Base-by-base conservation (phyloP, 2,329 filamentous ascomycete genomes). In the Aspergillus amoenus region DNA sequence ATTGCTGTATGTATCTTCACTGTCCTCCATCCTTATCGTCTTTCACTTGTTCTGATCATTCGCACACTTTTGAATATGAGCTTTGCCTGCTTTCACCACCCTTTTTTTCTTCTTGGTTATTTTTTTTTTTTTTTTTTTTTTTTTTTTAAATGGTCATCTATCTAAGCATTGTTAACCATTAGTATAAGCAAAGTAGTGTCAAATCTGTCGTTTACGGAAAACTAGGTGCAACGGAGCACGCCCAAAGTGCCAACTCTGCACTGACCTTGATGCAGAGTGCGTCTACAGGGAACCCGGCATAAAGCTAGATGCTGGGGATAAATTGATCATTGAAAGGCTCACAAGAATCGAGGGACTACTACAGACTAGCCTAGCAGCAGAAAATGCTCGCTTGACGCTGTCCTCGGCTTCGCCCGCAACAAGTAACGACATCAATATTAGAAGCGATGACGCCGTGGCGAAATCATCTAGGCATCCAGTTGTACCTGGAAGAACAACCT, bases 281-380 rank as follows among this genome's bases (percentile, higher is more conserved):
- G 83, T 93, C 63, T 94, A 94, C 73, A 84, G 90, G 61, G 90
- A 94, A 71, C 90, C 90, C 6, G 90, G 90, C 3, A 90, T 93
- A 78, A 94, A 94, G 76, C 83, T 94, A 9, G 90, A 94, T 71
- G 89, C 90, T 37, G 90, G 90, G 63, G 90, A 93, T 78, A 93
- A 93, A 76, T 80, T 94, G 56, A 94, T 94, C 60, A 78, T 94
- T 39, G 90, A 93, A 70, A 87, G 88, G 55, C 79, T 94, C 37
- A 85, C 83, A 65, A 86, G 88, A 52, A 93, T 94, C 66, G 90
- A 94, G 73, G 88, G 82, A 50, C 78, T 94, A 44, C 80, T 94
- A n/a, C 88, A 93, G 70, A 86, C 87, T 61, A 88, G 79, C 63
- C 77, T 91, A 63, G 78, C 82, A 18, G 70, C 48, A 7, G 68